Evolutionary conservation across 139 green algal species (phyloP), one percentile per base, ranked within the genome.

Genomic region (Chlorella sp.): DNA sequence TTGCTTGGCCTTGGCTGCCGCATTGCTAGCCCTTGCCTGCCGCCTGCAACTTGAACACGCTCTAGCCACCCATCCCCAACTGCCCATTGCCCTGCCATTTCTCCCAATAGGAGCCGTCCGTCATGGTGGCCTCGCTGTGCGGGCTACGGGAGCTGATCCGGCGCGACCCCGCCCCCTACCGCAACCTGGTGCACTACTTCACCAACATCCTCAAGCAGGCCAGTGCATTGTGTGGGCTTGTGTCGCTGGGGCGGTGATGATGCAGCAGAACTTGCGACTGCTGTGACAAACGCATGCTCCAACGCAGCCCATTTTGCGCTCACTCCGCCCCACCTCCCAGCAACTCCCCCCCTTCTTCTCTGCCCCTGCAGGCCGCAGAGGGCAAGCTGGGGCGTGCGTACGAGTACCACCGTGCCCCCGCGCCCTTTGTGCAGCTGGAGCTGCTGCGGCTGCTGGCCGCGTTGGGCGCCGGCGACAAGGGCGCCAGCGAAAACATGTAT

Each of bases 401-500:
- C 85, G 96, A 99, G 86, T 98, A 99, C 91, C 97, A 99, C 91
- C 88, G 93, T 12, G 93, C 92, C n/a, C 96, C 97, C 56, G 97
- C 97, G 18, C 97, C 97, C 36, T 99, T 99, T 89, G 95, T 99
- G 38, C 97, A 99, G 94, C 97, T 99, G 82, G 97, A 96, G 90
- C 92, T 99, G 69, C 89, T 99, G 80, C 95, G 95, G 84, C 91
- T 98, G 32, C 87, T 99, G 79, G 93, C 89, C 26, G 28, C 92
- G 69, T 91, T 99, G 82, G 97, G 95, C 18, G 88, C 89, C 3
- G 86, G 90, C 4, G 96, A 99, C 88, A 30, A 32, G 36, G 63
- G 79, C 0, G 87, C 93, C 23, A 94, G 81, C 57, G 94, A 97
- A 64, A 94, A 98, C 90, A 98, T 98, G 94, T 96, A 97, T 74